phyloP scores from a whole-genome alignment of 306 rosid genomes.

The Leucaena leucocephala region DNA sequence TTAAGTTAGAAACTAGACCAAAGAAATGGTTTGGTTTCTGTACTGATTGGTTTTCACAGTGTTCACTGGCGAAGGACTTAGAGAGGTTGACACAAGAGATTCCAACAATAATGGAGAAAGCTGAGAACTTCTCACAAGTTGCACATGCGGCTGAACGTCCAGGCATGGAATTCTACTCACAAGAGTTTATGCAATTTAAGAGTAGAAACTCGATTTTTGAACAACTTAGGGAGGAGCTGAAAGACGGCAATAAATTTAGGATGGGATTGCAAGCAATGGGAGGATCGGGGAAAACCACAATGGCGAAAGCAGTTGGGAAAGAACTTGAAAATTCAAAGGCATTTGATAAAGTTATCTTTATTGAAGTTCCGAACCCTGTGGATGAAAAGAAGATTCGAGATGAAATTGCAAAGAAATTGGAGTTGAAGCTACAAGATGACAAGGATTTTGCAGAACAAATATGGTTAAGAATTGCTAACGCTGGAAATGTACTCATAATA shows the following conservation, averaged over 20 bases:
- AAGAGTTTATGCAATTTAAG: slow-evolving; percentile 12
- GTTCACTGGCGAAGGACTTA: neutral
- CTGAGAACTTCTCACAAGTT: neutral
- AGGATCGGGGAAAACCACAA: slow-evolving; percentile 32
- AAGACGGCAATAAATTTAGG: neutral
- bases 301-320: slow-evolving; percentile 27
- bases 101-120: neutral
- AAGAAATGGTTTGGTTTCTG: neutral
- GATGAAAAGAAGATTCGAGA: slow-evolving; percentile 7
- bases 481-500: slow-evolving; percentile 23
- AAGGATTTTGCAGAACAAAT: neutral
- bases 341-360: slow-evolving; percentile 31
- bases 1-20: slow-evolving; percentile 2
- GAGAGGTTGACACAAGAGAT: neutral
- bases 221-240: slow-evolving; percentile 18
- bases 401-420: slow-evolving; percentile 21
- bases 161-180: slow-evolving; percentile 16
- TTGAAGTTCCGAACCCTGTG: neutral
- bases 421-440: slow-evolving; percentile 14
- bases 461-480: neutral
- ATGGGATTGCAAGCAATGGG: slow-evolving; percentile 36
- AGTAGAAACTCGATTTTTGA: neutral
- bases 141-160: neutral
- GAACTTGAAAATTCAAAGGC: slow-evolving; percentile 10
- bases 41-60: neutral